Conservation (phyloP, 208 protist species). For the Crithidia fasciculata region DNA sequence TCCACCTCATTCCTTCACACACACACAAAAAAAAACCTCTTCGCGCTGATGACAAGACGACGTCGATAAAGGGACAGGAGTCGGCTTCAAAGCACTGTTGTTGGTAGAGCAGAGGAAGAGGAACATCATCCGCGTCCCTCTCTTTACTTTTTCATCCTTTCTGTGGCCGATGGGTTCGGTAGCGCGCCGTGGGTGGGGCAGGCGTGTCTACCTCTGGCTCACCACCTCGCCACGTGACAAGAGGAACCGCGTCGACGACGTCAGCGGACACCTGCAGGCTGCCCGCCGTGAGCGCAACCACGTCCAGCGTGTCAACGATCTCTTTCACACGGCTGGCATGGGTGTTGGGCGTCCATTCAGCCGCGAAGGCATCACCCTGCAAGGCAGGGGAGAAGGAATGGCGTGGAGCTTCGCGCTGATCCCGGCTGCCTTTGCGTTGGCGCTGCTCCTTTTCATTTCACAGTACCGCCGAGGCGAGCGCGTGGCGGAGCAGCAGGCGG, state of each 20-base stretch:
- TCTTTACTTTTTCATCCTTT: no score
- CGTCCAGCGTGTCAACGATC: constrained; percentile 37
- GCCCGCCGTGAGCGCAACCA: constrained; percentile 21
- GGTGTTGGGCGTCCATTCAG: background rate
- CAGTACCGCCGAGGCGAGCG: background rate
- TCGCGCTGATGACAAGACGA: background rate
- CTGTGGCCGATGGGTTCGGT: no score
- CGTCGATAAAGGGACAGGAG: background rate
- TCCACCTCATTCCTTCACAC: background rate
- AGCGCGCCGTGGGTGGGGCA: constrained; percentile 1
- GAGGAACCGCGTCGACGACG: constrained; percentile 33
- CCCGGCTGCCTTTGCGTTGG: constrained; percentile 19
- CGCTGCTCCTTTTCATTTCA: background rate
- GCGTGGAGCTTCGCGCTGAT: constrained; percentile 55
- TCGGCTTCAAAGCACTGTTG: no score
- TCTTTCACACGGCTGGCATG: constrained; percentile 44
- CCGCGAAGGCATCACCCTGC: constrained; percentile 33
- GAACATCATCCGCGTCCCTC: no score
- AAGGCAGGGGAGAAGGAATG: constrained; percentile 28
- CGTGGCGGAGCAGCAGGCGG: background rate
- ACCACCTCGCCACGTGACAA: constrained; percentile 39
- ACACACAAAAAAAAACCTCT: background rate
- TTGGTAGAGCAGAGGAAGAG: no score
- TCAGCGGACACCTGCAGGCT: constrained; percentile 27
- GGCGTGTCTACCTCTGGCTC: constrained; percentile 32